Evolutionary conservation across 139 green algal species (phyloP).

Genomic region (Auxenochlorella pyrenoidosa): DNA sequence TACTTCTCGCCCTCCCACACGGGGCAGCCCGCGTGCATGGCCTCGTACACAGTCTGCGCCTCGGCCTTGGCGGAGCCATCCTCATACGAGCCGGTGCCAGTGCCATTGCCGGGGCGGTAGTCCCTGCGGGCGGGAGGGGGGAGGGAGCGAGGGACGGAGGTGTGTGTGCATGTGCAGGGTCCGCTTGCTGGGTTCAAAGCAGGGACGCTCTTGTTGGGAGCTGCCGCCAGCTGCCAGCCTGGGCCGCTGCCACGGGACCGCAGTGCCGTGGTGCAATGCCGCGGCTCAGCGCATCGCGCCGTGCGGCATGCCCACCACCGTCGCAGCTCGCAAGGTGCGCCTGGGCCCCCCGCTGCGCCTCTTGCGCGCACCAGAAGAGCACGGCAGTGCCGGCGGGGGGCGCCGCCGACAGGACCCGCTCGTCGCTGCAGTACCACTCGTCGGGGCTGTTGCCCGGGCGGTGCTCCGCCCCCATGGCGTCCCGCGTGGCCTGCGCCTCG

Average conservation of each 20-base stretch:
- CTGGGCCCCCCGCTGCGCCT: neutral
- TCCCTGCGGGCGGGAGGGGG: neutral
- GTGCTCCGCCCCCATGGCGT: slow-evolving; percentile 7
- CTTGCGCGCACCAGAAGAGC: slow-evolving; percentile 40
- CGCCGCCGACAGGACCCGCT: slow-evolving; percentile 26
- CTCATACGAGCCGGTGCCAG: slow-evolving; percentile 19
- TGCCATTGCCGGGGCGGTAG: slow-evolving; percentile 31
- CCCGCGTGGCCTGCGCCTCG: neutral
- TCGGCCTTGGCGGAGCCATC: slow-evolving; percentile 40
- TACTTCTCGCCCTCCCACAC: slow-evolving; percentile 66
- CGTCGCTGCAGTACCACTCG: slow-evolving; percentile 47
- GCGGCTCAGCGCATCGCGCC: too few species aligned
- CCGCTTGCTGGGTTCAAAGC: too few species aligned
- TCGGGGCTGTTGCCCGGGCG: neutral
- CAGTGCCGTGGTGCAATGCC: too few species aligned
- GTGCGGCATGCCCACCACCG: too few species aligned
- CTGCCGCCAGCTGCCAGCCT: too few species aligned
- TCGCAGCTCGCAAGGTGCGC: too few species aligned
- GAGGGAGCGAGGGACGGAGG: neutral
- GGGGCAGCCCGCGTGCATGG: slow-evolving; percentile 57
- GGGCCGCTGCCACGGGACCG: too few species aligned
- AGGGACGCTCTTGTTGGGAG: too few species aligned
- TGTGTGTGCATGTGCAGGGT: too few species aligned
- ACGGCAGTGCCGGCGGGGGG: slow-evolving; percentile 25
- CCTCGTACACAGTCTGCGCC: slow-evolving; percentile 24